phyloP scores from a whole-genome alignment of 345 rosid genomes.

The Euphorbia peplus region DNA sequence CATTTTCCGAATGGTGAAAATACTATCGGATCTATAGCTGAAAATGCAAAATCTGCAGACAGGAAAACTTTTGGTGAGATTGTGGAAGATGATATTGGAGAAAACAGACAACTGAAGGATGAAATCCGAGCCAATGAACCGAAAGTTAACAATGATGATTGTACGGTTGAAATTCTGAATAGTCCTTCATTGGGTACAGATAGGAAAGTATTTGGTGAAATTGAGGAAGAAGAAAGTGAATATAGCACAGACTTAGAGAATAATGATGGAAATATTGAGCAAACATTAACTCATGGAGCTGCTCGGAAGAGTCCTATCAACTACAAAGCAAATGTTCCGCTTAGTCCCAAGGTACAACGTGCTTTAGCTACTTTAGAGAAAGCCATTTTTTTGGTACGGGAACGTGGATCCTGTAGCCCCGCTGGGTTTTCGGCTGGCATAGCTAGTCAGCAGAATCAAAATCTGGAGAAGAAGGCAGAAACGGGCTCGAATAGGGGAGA shows the following conservation, averaged over 20 bases:
- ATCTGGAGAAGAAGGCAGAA: slow-evolving; percentile 16
- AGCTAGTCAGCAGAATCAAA: slow-evolving; percentile 33
- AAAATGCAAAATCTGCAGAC: not conserved
- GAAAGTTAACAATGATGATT: slow-evolving; percentile 11
- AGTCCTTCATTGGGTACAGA: slow-evolving; percentile 17
- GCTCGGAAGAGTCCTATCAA: slow-evolving; percentile 20
- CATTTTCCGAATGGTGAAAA: slow-evolving; percentile 4
- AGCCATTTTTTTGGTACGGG: slow-evolving; percentile 52
- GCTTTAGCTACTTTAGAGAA: slow-evolving; percentile 75
- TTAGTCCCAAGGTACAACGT: slow-evolving; percentile 64
- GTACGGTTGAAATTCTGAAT: slow-evolving; percentile 15
- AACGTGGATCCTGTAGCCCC: slow-evolving; percentile 33
- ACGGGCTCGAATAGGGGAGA: slow-evolving; percentile 23
- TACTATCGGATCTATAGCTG: not conserved
- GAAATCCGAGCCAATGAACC: not conserved
- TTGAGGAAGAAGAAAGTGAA: slow-evolving; percentile 56
- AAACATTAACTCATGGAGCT: slow-evolving; percentile 12
- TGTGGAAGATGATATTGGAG: slow-evolving; percentile 16
- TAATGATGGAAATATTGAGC: slow-evolving; percentile 7
- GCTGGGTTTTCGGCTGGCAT: slow-evolving; percentile 25
- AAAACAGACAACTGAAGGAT: slow-evolving; percentile 4
- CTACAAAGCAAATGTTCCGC: slow-evolving; percentile 29
- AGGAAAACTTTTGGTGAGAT: slow-evolving; percentile 17
- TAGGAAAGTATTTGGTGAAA: slow-evolving; percentile 45
- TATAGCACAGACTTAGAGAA: slow-evolving; percentile 20